Conservation (phyloP, 805 yeast species). For the Lipomyces sp. region DNA sequence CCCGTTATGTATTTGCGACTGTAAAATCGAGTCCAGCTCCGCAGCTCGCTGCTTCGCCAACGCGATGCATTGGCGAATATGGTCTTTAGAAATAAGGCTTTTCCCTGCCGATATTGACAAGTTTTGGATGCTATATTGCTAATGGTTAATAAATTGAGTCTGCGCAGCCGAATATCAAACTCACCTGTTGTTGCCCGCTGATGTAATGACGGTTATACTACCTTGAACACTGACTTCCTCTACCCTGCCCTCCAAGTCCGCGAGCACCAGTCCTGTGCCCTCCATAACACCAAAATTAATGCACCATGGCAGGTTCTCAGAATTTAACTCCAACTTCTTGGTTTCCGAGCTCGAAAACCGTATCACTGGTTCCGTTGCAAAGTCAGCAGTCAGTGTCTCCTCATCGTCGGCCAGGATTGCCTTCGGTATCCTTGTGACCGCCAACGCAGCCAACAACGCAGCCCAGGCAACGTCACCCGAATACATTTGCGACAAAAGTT, state of each 20-base stretch:
- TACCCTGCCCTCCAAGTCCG: constrained; percentile 34
- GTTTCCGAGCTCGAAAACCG: constrained; percentile 17
- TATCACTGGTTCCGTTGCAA: not conserved
- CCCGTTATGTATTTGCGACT: not conserved
- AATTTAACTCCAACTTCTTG: constrained; percentile 8
- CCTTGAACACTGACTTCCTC: constrained; percentile 31
- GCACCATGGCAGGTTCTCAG: constrained; percentile 32
- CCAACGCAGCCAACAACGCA: constrained; percentile 63
- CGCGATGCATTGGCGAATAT: constrained; percentile 21
- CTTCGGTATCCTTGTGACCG: constrained; percentile 60
- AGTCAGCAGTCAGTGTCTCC: not conserved
- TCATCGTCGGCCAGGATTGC: constrained; percentile 12
- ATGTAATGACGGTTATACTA: constrained; percentile 15
- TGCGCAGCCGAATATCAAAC: not conserved
- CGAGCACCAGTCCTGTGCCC: constrained; percentile 21
- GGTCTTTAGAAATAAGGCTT: constrained; percentile 10
- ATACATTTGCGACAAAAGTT: constrained; percentile 76
- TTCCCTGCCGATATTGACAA: constrained; percentile 24
- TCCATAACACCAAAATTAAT: constrained; percentile 26
- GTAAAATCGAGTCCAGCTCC: constrained; percentile 18
- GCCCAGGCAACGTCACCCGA: constrained; percentile 73
- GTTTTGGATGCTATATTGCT: not conserved
- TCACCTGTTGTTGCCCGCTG: constrained; percentile 1
- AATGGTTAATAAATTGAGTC: not conserved
- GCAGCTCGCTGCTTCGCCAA: constrained; percentile 28